Conservation (phyloP, 805 yeast genomes). For the Yueomyces sp. region DNA sequence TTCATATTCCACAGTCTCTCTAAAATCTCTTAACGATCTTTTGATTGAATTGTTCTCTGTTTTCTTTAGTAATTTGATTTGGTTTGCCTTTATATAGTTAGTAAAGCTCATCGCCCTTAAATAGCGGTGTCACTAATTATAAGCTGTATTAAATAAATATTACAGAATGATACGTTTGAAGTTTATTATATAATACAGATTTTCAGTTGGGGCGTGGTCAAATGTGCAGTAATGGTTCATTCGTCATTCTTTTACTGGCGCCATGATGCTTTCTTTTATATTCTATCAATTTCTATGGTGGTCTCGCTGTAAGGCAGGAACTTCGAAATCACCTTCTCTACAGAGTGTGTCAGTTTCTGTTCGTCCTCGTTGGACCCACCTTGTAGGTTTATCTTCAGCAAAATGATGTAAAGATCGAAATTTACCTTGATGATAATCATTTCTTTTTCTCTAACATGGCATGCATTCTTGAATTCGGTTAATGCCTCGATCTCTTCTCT, state of each 20-base stretch:
- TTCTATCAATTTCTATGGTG: slow-evolving; percentile 19
- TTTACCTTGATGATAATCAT: slow-evolving; percentile 49
- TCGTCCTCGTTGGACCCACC: slow-evolving; percentile 72
- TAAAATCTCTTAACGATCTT: too few relatives aligned
- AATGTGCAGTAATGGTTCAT: neutral
- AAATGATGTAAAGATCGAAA: slow-evolving; percentile 43
- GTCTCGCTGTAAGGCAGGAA: slow-evolving; percentile 16
- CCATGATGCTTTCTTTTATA: neutral
- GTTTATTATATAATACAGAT: too few relatives aligned
- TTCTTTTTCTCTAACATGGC: slow-evolving; percentile 29
- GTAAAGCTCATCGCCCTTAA: too few relatives aligned
- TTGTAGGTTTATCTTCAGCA: slow-evolving; percentile 40
- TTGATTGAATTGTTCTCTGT: too few relatives aligned
- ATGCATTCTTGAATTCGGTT: slow-evolving; percentile 39
- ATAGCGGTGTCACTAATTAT: too few relatives aligned
- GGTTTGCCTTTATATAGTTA: too few relatives aligned
- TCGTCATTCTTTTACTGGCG: too few relatives aligned
- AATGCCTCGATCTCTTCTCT: slow-evolving; percentile 32
- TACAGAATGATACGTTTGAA: too few relatives aligned
- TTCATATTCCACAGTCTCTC: too few relatives aligned
- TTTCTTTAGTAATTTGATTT: too few relatives aligned
- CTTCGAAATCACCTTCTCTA: slow-evolving; percentile 17
- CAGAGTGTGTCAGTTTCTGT: slow-evolving; percentile 30
- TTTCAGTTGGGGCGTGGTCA: neutral
- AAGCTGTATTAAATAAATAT: too few relatives aligned